These are phyloP conservation scores for Moniliophthora roreri DNA, from an alignment of 1,284 basidiomycete species.

Conservation along the genomic window DNA sequence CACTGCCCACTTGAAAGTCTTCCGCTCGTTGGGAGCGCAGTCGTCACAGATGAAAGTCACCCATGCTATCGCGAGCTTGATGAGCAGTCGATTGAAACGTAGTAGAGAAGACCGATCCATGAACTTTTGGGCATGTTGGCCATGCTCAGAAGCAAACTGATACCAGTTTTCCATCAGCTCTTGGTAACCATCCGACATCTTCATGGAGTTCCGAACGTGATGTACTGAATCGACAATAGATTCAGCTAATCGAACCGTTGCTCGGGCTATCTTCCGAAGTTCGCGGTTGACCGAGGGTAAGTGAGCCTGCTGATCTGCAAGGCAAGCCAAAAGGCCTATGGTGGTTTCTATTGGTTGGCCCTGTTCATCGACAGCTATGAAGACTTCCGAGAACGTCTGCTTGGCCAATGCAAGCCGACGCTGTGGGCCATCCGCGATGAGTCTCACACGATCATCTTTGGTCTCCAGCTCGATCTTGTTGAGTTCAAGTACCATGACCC, in stretches of 20 bases:
- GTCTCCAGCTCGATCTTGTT: slow-evolving; percentile 76
- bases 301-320: slow-evolving; percentile 90
- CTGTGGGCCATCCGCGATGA: slow-evolving; percentile 88
- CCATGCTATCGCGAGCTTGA: slow-evolving; percentile 93
- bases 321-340: slow-evolving; percentile 51
- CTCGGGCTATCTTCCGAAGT: slow-evolving; percentile 86
- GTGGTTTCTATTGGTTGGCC: slow-evolving; percentile 47
- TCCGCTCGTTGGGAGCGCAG: slow-evolving; percentile 94
- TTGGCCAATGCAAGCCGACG: slow-evolving; percentile 79
- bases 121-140: slow-evolving; percentile 83
- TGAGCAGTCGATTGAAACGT: slow-evolving; percentile 82
- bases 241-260: slow-evolving; percentile 89
- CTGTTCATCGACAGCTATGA: slow-evolving; percentile 62
- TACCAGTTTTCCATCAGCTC: slow-evolving; percentile 97
- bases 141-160: slow-evolving; percentile 93
- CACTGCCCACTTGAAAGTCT: slow-evolving; percentile 98
- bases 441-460: slow-evolving; percentile 80
- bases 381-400: slow-evolving; percentile 70
- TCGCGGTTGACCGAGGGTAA: slow-evolving; percentile 88
- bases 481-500: slow-evolving; percentile 75
- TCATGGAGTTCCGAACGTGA: slow-evolving; percentile 72
- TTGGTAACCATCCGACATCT: slow-evolving; percentile 66
- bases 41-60: slow-evolving; percentile 98
- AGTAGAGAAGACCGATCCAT: slow-evolving; percentile 76
- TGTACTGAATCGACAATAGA: slow-evolving; percentile 91